These are phyloP conservation scores for Lactarius trivialis DNA, from an alignment of 768 basidiomycete species.

Conservation along the genomic window DNA sequence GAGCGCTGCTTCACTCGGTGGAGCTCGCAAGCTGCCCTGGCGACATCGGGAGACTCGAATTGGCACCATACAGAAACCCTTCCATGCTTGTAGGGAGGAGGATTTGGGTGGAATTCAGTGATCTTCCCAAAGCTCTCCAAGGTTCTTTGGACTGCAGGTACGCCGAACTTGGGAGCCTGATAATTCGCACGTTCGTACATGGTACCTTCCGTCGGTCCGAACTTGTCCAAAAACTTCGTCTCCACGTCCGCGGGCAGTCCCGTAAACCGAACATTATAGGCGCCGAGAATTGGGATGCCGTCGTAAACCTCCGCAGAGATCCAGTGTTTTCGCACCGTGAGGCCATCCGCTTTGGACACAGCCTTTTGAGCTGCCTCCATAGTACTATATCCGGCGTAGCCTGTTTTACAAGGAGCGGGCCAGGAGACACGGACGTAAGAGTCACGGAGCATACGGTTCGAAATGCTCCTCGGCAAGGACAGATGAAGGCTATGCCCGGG, in stretches of 20 bases:
- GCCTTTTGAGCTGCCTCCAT: slow-evolving; percentile 44
- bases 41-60: slow-evolving; percentile 47
- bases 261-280: slow-evolving; percentile 53
- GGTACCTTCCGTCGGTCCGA: slow-evolving; percentile 42
- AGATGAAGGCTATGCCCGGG: slow-evolving; percentile 37
- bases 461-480: slow-evolving; percentile 35
- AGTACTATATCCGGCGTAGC: slow-evolving; percentile 57
- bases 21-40: slow-evolving; percentile 45
- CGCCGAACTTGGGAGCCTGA: slow-evolving; percentile 29
- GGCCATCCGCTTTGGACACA: slow-evolving; percentile 37
- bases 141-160: slow-evolving; percentile 33
- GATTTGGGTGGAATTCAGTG: slow-evolving; percentile 38
- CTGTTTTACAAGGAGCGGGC: slow-evolving; percentile 49
- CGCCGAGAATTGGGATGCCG: slow-evolving; percentile 52
- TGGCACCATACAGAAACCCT: slow-evolving; percentile 48
- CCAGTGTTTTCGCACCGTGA: slow-evolving; percentile 34
- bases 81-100: slow-evolving; percentile 47
- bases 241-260: slow-evolving; percentile 44
- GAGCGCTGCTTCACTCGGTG: slow-evolving; percentile 41
- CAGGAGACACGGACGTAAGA: slow-evolving; percentile 52
- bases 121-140: slow-evolving; percentile 38
- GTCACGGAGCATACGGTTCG: slow-evolving; percentile 42
- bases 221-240: slow-evolving; percentile 38
- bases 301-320: slow-evolving; percentile 46
- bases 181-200: slow-evolving; percentile 50